Evolutionary conservation across 2,329 filamentous ascomycete species (phyloP), one percentile per base, ranked within the genome.

Genomic region (Beauveria brongniartii): DNA sequence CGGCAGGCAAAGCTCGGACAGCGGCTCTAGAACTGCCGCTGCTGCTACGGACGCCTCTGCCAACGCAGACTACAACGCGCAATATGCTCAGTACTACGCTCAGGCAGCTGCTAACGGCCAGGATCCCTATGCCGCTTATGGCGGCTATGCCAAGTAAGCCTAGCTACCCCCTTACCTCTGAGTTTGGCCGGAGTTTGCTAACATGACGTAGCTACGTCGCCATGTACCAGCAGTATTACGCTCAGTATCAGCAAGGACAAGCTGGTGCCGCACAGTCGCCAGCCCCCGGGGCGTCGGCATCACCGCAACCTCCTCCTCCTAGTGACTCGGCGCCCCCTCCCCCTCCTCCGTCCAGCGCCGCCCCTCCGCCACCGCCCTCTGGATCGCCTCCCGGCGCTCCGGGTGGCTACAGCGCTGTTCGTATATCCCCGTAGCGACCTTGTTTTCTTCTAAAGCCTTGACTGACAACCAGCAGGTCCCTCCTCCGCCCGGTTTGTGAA

Each of bases 101-200:
- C 61, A 62, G 44, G 56, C 55, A 24, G 55, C 55, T 37, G 59
- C 59, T 55, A 61, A 80, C 64, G 80, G 80, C 59, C 78, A 83
- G 64, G 91, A 97, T 69, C 93, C 92, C 0, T 97, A 97, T 72
- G 91, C 91, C 47, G 86, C 90, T 9, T 97, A 94, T 67, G 93
- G 93, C 64, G 93, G 93, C 59, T 97, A 94, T 74, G 83, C 87
- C 67, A 89, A 88, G 77, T 90, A 82, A 70, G 79, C 71, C 2
- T 67, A 37, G 7, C 46, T 12, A 34, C 48, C 34, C 10, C n/a
- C 14, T 8, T 12, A 8, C 7, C 54, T 16, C 34, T 43, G 43
- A 52, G n/a, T 9, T 40, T 30, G 51, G 9, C 41, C 12, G 2
- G 24, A 5, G 24, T 4, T 54, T 46, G 63, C 69, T 72, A 67